A percentile compares a stretch with the other conserved stretches of the same genome.
Evolutionary conservation across 345 rosid genomes (phyloP).

Genomic region (Arabis hirsuta): DNA sequence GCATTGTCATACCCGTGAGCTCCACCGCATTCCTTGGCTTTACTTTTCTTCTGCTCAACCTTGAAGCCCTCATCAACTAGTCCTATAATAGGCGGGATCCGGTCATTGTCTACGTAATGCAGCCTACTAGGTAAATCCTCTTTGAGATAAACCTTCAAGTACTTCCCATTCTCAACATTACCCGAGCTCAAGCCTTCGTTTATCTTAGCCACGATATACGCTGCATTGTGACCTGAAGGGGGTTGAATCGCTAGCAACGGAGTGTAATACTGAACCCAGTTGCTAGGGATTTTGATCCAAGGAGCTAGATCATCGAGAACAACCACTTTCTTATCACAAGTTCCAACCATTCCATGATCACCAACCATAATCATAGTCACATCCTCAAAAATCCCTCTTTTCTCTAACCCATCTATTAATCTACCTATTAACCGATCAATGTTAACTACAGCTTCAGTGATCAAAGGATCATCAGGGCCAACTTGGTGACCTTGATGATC

Average conservation of each 20-base stretch:
- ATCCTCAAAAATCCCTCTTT: conserved; percentile 86
- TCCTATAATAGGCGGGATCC: conserved; percentile 84
- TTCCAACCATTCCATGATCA: conserved; percentile 98
- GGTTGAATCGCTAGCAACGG: conserved; percentile 87
- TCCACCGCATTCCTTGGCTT: conserved; percentile 80
- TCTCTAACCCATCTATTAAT: conserved; percentile 73
- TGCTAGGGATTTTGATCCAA: conserved; percentile 65
- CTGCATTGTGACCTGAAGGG: conserved; percentile 47
- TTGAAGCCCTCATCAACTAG: conserved; percentile 73
- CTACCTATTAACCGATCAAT: conserved; percentile 79
- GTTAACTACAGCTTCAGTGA: conserved; percentile 78
- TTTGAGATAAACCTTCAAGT: conserved; percentile 78
- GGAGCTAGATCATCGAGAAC: conserved; percentile 76
- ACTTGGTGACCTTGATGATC: conserved; percentile 97
- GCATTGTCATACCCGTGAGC: conserved; percentile 92
- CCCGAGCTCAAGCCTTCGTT: conserved; percentile 75
- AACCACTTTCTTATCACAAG: conserved; percentile 81
- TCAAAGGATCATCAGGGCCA: conserved; percentile 86
- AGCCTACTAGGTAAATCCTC: conserved; percentile 83
- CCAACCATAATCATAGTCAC: conserved; percentile 86
- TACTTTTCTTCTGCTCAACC: conserved; percentile 69
- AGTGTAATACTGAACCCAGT: conserved; percentile 70
- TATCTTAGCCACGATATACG: conserved; percentile 74
- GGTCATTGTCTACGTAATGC: conserved; percentile 65
- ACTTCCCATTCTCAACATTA: conserved; percentile 74